Percentiles rank a stretch among this genome's conserved stretches.
Conservation (phyloP, 140 eudicot species). For the Bidens hawaiensis region DNA sequence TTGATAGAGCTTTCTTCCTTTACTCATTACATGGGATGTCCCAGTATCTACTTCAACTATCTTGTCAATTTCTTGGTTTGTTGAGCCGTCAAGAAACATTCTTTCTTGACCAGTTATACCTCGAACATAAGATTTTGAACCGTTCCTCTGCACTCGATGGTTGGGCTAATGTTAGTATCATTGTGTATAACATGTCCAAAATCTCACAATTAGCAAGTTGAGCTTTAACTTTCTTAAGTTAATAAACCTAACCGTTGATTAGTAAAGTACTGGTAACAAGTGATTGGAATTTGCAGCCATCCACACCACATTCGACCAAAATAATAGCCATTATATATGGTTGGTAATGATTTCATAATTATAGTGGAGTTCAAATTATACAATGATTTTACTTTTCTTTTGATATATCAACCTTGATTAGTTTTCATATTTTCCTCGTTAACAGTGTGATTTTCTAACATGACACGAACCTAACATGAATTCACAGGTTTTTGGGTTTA, state of each 20-base stretch:
- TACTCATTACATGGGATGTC: slow-evolving; percentile 3
- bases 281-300: not conserved
- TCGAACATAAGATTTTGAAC: slow-evolving; percentile 38
- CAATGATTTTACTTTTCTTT: too few species aligned
- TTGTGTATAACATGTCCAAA: not conserved
- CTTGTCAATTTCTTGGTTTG: slow-evolving; percentile 41
- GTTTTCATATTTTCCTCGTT: too few species aligned
- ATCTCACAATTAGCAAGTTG: not conserved
- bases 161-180: not conserved
- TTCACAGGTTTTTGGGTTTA: too few species aligned
- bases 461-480: too few species aligned
- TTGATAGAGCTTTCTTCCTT: not conserved
- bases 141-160: slow-evolving; percentile 45
- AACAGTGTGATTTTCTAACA: too few species aligned
- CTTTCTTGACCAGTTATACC: slow-evolving; percentile 1
- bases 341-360: too few species aligned
- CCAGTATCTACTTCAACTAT: slow-evolving; percentile 63
- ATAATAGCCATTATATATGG: not conserved
- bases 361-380: too few species aligned
- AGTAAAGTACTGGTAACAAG: not conserved
- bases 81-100: slow-evolving; percentile 5
- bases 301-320: not conserved
- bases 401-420: too few species aligned
- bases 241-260: not conserved
- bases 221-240: not conserved